Percentiles rank a stretch among this genome's conserved stretches.
phyloP scores from a whole-genome alignment of 352 stramenopile species.

The Phytophthora megakarya region DNA sequence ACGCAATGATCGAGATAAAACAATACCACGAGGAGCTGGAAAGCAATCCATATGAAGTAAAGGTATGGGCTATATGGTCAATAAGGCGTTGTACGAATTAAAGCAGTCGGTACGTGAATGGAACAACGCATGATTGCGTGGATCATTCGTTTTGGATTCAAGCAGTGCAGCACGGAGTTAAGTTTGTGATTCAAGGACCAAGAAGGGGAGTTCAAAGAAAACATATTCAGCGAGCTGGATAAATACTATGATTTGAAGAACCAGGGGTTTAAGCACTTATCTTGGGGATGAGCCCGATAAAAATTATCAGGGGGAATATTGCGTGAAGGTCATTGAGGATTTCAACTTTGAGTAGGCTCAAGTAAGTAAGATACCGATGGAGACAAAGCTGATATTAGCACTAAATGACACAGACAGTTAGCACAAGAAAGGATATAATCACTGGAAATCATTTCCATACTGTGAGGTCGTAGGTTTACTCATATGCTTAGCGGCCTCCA shows the following conservation, averaged over 20 bases:
- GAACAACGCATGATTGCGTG: conserved; percentile 30
- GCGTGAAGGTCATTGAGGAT: conserved; percentile 14
- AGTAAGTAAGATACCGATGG: conserved; percentile 12
- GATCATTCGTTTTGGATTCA: conserved; percentile 14
- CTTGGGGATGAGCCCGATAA: conserved; percentile 18
- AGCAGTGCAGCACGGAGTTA: conserved; percentile 16
- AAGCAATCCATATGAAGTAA: conserved; percentile 17
- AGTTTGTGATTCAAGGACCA: conserved; percentile 20
- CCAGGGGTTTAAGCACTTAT: conserved; percentile 23
- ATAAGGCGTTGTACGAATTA: conserved; percentile 29
- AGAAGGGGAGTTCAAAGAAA: conserved; percentile 14
- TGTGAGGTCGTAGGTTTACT: conserved; percentile 19
- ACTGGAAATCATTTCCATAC: conserved; percentile 13
- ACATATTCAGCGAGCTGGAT: conserved; percentile 24
- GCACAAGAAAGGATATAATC: background rate
- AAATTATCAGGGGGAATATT: conserved; percentile 19
- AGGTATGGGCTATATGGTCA: conserved; percentile 12
- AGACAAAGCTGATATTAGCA: conserved; percentile 8
- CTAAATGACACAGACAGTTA: background rate
- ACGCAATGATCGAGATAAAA: conserved; percentile 12
- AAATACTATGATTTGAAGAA: conserved; percentile 31
- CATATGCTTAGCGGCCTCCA: too few species aligned
- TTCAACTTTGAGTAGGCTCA: conserved; percentile 16
- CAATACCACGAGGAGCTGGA: conserved; percentile 20
- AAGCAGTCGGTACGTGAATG: conserved; percentile 22